phyloP scores from a whole-genome alignment of 306 rosid genomes.

The Quercus gilva region DNA sequence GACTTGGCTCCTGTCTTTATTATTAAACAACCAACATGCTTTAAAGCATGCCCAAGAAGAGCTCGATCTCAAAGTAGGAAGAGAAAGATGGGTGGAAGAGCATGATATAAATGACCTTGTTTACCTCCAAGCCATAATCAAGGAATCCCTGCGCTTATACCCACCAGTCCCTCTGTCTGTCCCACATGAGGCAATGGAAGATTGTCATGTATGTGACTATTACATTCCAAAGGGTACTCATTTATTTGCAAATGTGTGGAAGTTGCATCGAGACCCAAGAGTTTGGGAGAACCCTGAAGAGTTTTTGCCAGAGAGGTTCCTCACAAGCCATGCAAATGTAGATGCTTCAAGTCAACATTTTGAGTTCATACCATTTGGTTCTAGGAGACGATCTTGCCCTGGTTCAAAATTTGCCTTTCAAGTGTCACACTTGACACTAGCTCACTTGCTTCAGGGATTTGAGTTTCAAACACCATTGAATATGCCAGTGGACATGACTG shows the following conservation, averaged over 20 bases:
- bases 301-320: slow-evolving; percentile 22
- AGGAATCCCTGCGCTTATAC: slow-evolving; percentile 45
- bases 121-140: slow-evolving; percentile 50
- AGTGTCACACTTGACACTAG: not conserved
- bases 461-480: not conserved
- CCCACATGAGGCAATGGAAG: slow-evolving; percentile 42
- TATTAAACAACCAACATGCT: slow-evolving; percentile 23
- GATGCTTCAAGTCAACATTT: slow-evolving; percentile 12
- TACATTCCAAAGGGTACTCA: not conserved
- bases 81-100: slow-evolving; percentile 39
- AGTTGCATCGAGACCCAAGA: not conserved
- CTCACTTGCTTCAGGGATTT: slow-evolving; percentile 11
- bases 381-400: not conserved
- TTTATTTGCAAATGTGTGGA: not conserved
- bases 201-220: not conserved
- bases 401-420: not conserved
- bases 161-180: slow-evolving; percentile 46
- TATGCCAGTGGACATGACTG: not conserved
- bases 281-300: not conserved
- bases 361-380: not conserved
- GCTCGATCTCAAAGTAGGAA: slow-evolving; percentile 36
- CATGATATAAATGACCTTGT: slow-evolving; percentile 31
- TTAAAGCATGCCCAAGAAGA: slow-evolving; percentile 53
- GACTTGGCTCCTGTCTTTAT: slow-evolving; percentile 17
- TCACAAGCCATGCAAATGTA: not conserved